A percentile compares a stretch with the other conserved stretches of the same genome.
Evolutionary conservation across 2,329 filamentous ascomycete genomes (phyloP).

Genomic region (Tolypocladium cylindrosporum): DNA sequence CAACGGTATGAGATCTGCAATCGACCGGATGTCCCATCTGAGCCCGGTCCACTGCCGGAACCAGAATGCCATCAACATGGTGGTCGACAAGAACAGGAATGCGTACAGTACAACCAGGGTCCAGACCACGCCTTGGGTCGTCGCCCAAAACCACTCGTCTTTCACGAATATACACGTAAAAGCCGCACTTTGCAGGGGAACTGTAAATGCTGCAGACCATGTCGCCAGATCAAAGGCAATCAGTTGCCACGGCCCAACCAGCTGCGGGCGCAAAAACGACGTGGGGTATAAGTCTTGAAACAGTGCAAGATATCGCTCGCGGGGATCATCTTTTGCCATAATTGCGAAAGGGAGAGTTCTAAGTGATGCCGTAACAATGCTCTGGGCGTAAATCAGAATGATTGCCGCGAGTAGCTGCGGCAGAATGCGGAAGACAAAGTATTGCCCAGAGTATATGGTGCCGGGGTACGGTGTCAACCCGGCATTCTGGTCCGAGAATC

Average conservation of each 20-base stretch:
- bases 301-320: slow-evolving; percentile 52
- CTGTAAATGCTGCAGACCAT: slow-evolving; percentile 70
- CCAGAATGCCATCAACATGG: slow-evolving; percentile 52
- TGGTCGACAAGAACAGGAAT: slow-evolving; percentile 47
- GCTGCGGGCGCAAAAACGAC: slow-evolving; percentile 52
- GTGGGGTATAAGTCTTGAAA: slow-evolving; percentile 61
- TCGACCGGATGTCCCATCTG: slow-evolving; percentile 72
- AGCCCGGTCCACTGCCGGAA: slow-evolving; percentile 59
- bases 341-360: slow-evolving; percentile 68
- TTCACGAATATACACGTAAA: slow-evolving; percentile 56
- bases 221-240: slow-evolving; percentile 57
- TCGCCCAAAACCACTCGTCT: slow-evolving; percentile 66
- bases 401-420: slow-evolving; percentile 66
- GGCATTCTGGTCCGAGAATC: slow-evolving; percentile 51
- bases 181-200: slow-evolving; percentile 70
- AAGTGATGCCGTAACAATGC: slow-evolving; percentile 63
- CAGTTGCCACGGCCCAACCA: slow-evolving; percentile 55
- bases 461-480: slow-evolving; percentile 60
- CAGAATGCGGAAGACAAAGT: slow-evolving; percentile 80
- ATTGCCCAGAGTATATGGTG: slow-evolving; percentile 59
- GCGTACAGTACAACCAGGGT: slow-evolving; percentile 65
- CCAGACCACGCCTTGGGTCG: slow-evolving; percentile 72
- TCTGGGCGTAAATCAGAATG: slow-evolving; percentile 68
- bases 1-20: slow-evolving; percentile 72
- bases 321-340: slow-evolving; percentile 57